Evolutionary conservation across 805 yeast species (phyloP), one percentile per base, ranked within the genome.

Genomic region (Spathaspora boniae): DNA sequence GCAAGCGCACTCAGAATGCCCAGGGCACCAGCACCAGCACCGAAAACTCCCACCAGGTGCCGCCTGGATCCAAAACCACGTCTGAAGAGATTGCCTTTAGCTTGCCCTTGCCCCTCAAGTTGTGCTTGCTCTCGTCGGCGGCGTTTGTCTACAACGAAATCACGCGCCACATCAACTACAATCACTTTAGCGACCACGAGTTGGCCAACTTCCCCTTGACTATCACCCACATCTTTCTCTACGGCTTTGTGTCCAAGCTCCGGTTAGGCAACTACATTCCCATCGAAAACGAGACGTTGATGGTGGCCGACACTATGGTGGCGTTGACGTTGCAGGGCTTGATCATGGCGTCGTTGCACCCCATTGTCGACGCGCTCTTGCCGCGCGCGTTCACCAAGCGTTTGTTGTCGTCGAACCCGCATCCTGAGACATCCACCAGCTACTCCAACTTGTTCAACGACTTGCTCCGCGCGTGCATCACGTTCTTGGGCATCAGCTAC

Each of bases 401-500:
- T 21, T 44, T 67, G 26, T 53, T 67, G 37, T 52, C 65, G 12
- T 64, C 70, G 5, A 65, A 65, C 42, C 72, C 72, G 3, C 48
- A 58, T 35, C 65, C 65, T 9, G 43, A 49, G 21, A 44, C 49
- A 26, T 33, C 43, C 9, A 43, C 46, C 9, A 43, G 43, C 16
- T 48, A 58, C 30, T 46, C 58, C 19, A 60, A 56, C 36, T 42
- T 65, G 30, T 40, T 58, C 33, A 65, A 58, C 44, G 72, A 68
- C 42, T 48, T 60, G 8, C 35, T 68, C 15, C 49, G 74, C 22
- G 58, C 78, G 15, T 56, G 67, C 30, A 74, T 82, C 37, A 82
- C 86, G 3, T 71, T 82, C 47, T 59, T 83, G 28, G 94, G 94
- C 3, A 73, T 84, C 23, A 70, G 80, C 4, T 83, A 78, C 49